Base-by-base conservation (phyloP, 2,329 filamentous ascomycete species). In the Ophiostoma triangulosporum region DNA sequence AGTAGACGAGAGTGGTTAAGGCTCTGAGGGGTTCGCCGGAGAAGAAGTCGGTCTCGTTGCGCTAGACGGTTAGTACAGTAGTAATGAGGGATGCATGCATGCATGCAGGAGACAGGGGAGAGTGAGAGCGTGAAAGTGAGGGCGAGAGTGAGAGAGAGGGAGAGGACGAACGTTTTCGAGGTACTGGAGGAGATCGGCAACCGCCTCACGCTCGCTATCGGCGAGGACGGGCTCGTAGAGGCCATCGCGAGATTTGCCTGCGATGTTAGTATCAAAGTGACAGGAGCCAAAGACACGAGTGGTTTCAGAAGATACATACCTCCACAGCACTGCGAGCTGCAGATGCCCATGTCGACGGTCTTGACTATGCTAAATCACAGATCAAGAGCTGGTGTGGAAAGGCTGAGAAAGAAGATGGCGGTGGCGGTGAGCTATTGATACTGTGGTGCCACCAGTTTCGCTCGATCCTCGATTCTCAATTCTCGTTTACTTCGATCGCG, bases 31-130 rank as follows among this genome's bases (percentile, higher is more conserved):
- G 93, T 65, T 96, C 90, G 69, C 93, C 93, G 35, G 87, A 84
- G 71, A 98, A 98, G 80, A 98, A 98, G 69, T 98, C 91, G 63
- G 90, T 97, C 69, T 98, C 93, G 65, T 84, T 86, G 66, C 93
- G 85, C 93, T 96, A 27, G 57, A 14, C 7, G 5, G 33, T 50
- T 46, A 46, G 35, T 26, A 40, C 1, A 35, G n/a, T n/a, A n/a
- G n/a, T n/a, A n/a, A n/a, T n/a, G n/a, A n/a, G n/a, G n/a, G n/a
- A n/a, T n/a, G n/a, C n/a, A n/a, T n/a, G n/a, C n/a, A n/a, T n/a
- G n/a, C n/a, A n/a, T n/a, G n/a, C n/a, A n/a, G n/a, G n/a, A n/a
- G n/a, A n/a, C n/a, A n/a, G n/a, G n/a, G n/a, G n/a, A n/a, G n/a
- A n/a, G n/a, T n/a, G n/a, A n/a, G n/a, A n/a, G n/a, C n/a, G n/a